phyloP scores from a whole-genome alignment of 371 early-diverging fungal species.

The Zancudomyces culisetae region DNA sequence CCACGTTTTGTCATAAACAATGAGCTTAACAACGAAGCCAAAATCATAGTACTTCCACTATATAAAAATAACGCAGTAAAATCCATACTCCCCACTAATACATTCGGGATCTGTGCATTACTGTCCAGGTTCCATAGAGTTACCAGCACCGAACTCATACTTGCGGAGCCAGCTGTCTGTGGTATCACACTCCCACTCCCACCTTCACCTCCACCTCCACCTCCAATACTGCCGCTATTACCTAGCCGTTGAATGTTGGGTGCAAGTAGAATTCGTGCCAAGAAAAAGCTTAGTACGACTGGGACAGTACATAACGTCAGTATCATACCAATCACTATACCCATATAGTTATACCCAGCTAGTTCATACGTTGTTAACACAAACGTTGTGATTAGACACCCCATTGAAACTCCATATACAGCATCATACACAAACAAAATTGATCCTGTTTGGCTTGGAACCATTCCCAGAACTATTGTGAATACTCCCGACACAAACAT shows the following conservation, averaged over 20 bases:
- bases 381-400: neutral
- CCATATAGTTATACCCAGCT: neutral
- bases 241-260: neutral
- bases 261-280: neutral
- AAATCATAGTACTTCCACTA: neutral
- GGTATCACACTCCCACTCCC: neutral
- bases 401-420: neutral
- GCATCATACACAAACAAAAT: neutral
- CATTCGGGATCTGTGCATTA: too few relatives aligned
- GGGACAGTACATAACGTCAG: neutral
- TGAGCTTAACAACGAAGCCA: neutral
- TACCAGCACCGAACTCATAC: too few relatives aligned
- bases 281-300: neutral
- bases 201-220: neutral
- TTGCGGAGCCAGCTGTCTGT: too few relatives aligned
- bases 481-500: neutral
- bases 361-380: neutral
- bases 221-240: neutral
- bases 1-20: neutral
- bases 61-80: neutral
- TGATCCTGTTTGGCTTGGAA: neutral
- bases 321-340: conserved; percentile 1
- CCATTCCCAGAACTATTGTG: neutral
- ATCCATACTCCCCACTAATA: neutral
- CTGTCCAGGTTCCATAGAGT: too few relatives aligned